These are phyloP conservation scores for Polychaeton citri DNA, from an alignment of 2,329 filamentous ascomycete genomes.

Conservation along the genomic window DNA sequence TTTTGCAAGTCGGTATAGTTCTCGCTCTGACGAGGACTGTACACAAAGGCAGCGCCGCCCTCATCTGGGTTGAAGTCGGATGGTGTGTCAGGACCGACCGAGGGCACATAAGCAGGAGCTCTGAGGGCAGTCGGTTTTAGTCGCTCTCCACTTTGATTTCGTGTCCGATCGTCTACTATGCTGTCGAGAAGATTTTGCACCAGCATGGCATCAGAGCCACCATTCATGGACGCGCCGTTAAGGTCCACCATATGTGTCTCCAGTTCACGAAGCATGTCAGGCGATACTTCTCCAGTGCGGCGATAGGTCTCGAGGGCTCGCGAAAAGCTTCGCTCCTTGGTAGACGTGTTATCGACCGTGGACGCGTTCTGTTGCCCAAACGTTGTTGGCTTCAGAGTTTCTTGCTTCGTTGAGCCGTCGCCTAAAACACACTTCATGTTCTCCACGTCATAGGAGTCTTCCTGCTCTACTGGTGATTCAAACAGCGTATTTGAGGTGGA, in stretches of 20 bases:
- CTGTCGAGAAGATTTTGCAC: conserved; percentile 21
- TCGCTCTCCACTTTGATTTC: conserved; percentile 1
- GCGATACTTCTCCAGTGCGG: conserved; percentile 16
- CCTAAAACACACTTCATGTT: conserved; percentile 10
- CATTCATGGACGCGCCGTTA: conserved; percentile 18
- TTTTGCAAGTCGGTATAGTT: conserved; percentile 2
- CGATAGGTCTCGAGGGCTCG: conserved; percentile 18
- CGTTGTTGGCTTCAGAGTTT: conserved; percentile 11
- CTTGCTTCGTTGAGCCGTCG: conserved; percentile 8
- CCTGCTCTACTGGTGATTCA: conserved; percentile 10
- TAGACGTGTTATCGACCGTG: conserved; percentile 1
- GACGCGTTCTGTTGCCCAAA: conserved; percentile 1
- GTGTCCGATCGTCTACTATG: conserved; percentile 9
- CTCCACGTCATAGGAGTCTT: conserved; percentile 10
- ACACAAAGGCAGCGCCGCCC: conserved; percentile 19
- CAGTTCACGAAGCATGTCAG: conserved; percentile 19
- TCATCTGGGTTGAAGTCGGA: conserved; percentile 11
- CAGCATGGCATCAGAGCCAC: conserved; percentile 21
- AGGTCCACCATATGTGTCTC: conserved; percentile 19
- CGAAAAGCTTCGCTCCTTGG: conserved; percentile 11
- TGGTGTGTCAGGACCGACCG: conserved; percentile 19
- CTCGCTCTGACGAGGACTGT: conserved; percentile 7
- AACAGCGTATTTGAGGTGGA: conserved; percentile 9
- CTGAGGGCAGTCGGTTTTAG: conserved; percentile 1
- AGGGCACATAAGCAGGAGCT: background rate